These are phyloP conservation scores for Marchantia polymorpha DNA, from an alignment of 225 moss, liverwort and hornwort species.

Conservation along the genomic window DNA sequence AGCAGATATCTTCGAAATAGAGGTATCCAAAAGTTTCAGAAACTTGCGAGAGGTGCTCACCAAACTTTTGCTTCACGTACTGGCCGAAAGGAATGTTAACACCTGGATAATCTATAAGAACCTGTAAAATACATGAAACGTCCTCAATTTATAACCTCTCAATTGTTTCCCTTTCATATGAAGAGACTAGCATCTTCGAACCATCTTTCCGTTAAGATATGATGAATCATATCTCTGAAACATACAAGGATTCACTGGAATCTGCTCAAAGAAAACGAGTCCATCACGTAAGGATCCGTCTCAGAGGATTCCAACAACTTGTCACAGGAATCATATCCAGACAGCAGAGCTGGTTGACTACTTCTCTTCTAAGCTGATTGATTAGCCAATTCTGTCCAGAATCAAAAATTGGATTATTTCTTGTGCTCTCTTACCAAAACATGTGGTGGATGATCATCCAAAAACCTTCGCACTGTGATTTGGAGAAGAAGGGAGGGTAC, in stretches of 20 bases:
- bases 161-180: background rate
- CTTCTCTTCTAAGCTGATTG: too few relatives aligned
- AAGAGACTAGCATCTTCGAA: background rate
- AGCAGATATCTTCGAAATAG: background rate
- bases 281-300: too few relatives aligned
- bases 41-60: conserved; percentile 29
- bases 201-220: background rate
- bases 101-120: conserved; percentile 81
- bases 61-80: conserved; percentile 64
- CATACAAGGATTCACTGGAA: too few relatives aligned
- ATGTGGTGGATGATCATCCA: conserved; percentile 46
- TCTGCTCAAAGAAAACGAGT: too few relatives aligned
- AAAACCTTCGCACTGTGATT: conserved; percentile 38
- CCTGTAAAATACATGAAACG: conserved; percentile 40
- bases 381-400: too few relatives aligned
- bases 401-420: background rate
- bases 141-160: background rate
- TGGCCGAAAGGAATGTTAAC: conserved; percentile 75
- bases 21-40: background rate
- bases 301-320: too few relatives aligned
- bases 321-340: too few relatives aligned
- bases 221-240: too few relatives aligned
- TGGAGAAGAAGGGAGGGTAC: conserved; percentile 58
- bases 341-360: too few relatives aligned
- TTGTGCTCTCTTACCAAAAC: conserved; percentile 40